Evolutionary conservation across 1,284 basidiomycete genomes (phyloP), one percentile per base, ranked within the genome.

Genomic region (Malassezia equina): DNA sequence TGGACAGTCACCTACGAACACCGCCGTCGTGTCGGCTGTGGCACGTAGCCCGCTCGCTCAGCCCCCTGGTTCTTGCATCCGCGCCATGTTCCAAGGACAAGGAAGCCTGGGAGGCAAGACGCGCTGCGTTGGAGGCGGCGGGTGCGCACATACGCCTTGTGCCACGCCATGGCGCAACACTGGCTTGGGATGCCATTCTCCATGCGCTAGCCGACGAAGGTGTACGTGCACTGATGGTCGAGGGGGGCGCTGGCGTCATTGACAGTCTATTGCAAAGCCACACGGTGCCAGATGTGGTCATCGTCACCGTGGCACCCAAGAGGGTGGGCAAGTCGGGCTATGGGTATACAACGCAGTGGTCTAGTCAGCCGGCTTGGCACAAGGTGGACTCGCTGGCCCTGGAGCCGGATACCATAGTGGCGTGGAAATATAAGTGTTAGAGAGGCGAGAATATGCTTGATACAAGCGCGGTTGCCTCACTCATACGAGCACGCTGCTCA

Each of bases 171-270:
- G 40, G 28, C 9, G 8, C 29, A 7, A 17, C 19, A 3, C 24
- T 51, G 32, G 45, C 36, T 32, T 64, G 64, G 55, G 42, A 50
- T 2, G 51, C 47, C 3, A 53, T 69, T 11, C 46, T 63, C 2
- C 36, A 52, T 6, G 31, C 50, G 4, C 47, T 64, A 24, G 39
- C 48, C 49, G 29, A 58, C 21, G 65, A 29, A 24, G 82, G 81
- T 7, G 79, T 94, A 55, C 76, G 76, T 7, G 85, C 84, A 3
- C 77, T 95, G 47, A 96, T 96, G 91, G 85, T 95, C 13, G 91
- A 96, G 77, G 91, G 91, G 48, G 91, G 91, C 23, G 86, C 88
- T 5, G 76, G 78, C 5, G 80, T 96, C 55, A 89, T 96, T 52
- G 78, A 80, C 15, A 83, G 85, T 1, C 88, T 93, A 75, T 77